Conservation (phyloP, 345 rosid genomes). For the Leavenworthia alabamica region DNA sequence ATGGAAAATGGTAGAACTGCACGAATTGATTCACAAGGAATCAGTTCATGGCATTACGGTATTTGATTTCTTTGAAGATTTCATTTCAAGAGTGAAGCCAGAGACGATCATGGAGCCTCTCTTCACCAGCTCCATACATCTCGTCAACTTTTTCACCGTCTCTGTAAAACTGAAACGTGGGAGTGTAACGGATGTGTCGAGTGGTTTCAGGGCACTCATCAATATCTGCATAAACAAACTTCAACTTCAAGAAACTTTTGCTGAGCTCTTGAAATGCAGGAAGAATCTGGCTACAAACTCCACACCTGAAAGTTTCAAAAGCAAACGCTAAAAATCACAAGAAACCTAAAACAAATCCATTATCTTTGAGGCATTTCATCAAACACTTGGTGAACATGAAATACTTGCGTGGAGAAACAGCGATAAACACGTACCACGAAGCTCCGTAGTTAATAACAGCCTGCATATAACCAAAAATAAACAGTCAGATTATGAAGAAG, state of each 20-base stretch:
- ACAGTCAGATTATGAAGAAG: background rate
- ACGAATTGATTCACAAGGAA: background rate
- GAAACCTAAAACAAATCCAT: background rate
- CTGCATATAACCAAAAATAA: background rate
- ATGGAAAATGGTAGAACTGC: background rate
- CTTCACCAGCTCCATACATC: constrained; percentile 91
- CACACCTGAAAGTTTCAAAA: constrained; percentile 53
- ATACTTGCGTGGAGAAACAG: background rate
- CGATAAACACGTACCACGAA: constrained; percentile 14
- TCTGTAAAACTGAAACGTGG: constrained; percentile 80
- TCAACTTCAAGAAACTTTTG: constrained; percentile 50
- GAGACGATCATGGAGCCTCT: constrained; percentile 76
- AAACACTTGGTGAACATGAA: constrained; percentile 40
- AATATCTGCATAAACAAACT: constrained; percentile 78
- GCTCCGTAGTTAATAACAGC: constrained; percentile 35
- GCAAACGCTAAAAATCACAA: background rate
- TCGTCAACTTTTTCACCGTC: constrained; percentile 86
- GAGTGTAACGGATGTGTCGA: constrained; percentile 76
- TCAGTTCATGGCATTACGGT: background rate
- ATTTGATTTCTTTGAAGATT: background rate
- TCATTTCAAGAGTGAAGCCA: constrained; percentile 88
- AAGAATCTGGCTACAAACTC: constrained; percentile 72
- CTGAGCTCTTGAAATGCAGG: constrained; percentile 73
- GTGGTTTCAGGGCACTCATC: constrained; percentile 94
- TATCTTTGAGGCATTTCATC: constrained; percentile 33